A percentile compares a stretch with the other conserved stretches of the same genome.
phyloP scores from a whole-genome alignment of 2,329 filamentous ascomycete species.

The Botryotinia narcissicola region DNA sequence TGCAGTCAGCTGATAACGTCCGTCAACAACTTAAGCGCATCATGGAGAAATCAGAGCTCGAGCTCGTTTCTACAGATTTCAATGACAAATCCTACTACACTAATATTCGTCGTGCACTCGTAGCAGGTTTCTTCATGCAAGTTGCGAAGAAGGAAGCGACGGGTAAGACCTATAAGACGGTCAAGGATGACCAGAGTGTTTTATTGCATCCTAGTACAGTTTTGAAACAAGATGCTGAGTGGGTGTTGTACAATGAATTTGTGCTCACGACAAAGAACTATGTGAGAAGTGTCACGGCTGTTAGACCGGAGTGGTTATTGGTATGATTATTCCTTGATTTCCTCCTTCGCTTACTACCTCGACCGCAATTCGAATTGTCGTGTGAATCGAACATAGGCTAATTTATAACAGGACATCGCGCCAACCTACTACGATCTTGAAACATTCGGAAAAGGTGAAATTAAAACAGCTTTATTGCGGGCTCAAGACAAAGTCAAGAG shows the following conservation, averaged over 20 bases:
- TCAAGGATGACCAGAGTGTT: conserved; percentile 95
- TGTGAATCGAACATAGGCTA: conserved; percentile 37
- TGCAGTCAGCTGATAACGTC: conserved; percentile 92
- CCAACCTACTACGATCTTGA: conserved; percentile 87
- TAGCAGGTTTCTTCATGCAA: conserved; percentile 99
- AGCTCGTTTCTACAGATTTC: conserved; percentile 84
- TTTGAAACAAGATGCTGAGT: conserved; percentile 83
- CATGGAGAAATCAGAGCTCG: conserved; percentile 89
- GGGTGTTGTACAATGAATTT: conserved; percentile 98
- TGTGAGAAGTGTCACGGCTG: conserved; percentile 86
- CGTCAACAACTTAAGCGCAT: conserved; percentile 88
- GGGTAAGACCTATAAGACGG: conserved; percentile 88
- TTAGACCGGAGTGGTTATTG: conserved; percentile 91
- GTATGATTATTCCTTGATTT: conserved; percentile 50
- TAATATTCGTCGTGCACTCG: conserved; percentile 90
- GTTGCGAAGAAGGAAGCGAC: conserved; percentile 89
- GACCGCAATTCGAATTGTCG: neutral
- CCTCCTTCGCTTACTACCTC: neutral
- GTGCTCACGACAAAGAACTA: conserved; percentile 98
- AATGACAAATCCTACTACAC: conserved; percentile 97
- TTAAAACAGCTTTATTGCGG: conserved; percentile 64
- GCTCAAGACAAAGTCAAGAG: conserved; percentile 60
- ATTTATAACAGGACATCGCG: conserved; percentile 74
- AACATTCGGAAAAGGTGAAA: conserved; percentile 80
- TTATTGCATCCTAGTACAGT: conserved; percentile 92